phyloP scores from a whole-genome alignment of 75 land plant species.

The Azolla pinnata region DNA sequence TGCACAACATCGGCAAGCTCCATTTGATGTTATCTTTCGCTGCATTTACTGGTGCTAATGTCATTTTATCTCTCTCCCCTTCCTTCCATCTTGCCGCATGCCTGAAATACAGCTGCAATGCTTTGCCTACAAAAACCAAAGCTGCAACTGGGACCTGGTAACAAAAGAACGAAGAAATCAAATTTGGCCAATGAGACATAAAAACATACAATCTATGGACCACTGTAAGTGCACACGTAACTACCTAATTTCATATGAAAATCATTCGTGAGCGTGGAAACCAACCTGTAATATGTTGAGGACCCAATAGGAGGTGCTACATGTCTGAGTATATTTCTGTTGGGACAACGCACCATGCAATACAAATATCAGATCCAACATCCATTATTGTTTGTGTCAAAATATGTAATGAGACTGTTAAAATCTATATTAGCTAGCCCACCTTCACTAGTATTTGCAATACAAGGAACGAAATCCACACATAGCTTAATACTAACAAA shows the following conservation, averaged over 20 bases:
- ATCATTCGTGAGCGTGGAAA: too few relatives aligned
- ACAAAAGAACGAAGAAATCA: too few relatives aligned
- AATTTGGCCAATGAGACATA: not conserved
- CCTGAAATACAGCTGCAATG: constrained; percentile 34
- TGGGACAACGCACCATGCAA: too few relatives aligned
- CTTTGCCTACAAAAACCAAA: constrained; percentile 36
- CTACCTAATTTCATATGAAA: too few relatives aligned
- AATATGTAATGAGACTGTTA: too few relatives aligned
- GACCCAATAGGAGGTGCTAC: constrained; percentile 52
- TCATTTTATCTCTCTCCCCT: constrained; percentile 38
- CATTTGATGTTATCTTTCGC: constrained; percentile 54
- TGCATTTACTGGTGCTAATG: too few relatives aligned
- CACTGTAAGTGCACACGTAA: too few relatives aligned
- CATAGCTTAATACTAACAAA: constrained; percentile 31
- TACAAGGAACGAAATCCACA: constrained; percentile 43
- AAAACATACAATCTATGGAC: not conserved
- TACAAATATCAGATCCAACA: too few relatives aligned
- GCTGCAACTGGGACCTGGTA: constrained; percentile 62
- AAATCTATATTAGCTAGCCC: too few relatives aligned
- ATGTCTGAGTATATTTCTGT: constrained; percentile 38
- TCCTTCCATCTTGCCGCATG: constrained; percentile 34
- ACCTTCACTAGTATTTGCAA: constrained; percentile 49
- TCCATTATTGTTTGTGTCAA: too few relatives aligned
- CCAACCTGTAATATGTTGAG: constrained; percentile 53
- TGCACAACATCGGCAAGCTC: constrained; percentile 24